phyloP scores from a whole-genome alignment of 1,284 basidiomycete genomes.

The Irpex sp. region DNA sequence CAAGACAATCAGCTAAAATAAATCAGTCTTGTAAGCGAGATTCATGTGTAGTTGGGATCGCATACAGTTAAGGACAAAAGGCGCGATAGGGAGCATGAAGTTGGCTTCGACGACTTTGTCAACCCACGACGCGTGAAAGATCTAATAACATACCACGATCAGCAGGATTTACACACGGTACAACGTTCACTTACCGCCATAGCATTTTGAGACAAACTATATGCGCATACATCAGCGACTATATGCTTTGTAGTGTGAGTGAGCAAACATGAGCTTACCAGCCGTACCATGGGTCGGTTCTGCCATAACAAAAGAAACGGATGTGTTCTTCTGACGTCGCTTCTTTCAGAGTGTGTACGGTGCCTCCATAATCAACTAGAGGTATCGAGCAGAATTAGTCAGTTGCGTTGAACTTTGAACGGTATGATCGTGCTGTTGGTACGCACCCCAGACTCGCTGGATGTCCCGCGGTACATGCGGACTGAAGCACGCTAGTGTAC shows the following conservation, averaged over 20 bases:
- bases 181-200: constrained; percentile 5
- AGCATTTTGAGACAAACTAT: constrained; percentile 5
- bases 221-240: neutral
- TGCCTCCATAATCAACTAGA: constrained; percentile 11
- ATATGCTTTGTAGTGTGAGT: neutral
- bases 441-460: constrained; percentile 8
- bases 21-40: no score
- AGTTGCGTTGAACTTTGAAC: neutral
- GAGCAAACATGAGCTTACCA: constrained; percentile 2
- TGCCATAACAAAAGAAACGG: constrained; percentile 10
- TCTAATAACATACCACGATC: neutral
- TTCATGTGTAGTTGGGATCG: no score
- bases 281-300: constrained; percentile 10
- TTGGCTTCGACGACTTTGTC: constrained; percentile 4
- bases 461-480: constrained; percentile 5
- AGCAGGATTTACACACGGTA: neutral
- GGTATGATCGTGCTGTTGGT: neutral
- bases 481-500: constrained; percentile 14
- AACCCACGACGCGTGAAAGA: constrained; percentile 14
- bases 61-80: constrained; percentile 12
- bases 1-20: neutral
- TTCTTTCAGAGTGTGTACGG: neutral
- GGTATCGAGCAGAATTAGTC: neutral
- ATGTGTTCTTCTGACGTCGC: neutral
- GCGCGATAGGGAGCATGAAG: constrained; percentile 5